Percentiles rank a stretch among this genome's conserved stretches.
Conservation (phyloP, 2,329 filamentous ascomycete species). For the Fusarium sp. region DNA sequence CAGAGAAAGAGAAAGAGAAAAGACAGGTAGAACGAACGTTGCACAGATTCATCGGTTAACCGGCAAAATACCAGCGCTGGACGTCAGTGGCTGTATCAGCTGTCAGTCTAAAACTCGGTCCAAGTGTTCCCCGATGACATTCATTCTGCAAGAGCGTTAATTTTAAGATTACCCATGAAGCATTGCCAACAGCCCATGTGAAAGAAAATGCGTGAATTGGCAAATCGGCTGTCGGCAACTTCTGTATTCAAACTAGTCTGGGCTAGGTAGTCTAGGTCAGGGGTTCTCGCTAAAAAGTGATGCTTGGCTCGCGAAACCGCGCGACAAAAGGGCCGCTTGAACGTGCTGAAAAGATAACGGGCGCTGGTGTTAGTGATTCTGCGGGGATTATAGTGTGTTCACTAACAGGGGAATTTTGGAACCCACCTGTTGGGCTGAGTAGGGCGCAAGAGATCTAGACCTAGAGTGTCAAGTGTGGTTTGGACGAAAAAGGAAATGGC, state of each 20-base stretch:
- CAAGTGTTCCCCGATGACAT: not conserved
- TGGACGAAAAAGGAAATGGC: constrained; percentile 36
- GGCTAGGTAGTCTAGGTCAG: constrained; percentile 16
- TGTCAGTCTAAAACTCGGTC: not conserved
- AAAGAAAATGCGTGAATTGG: not conserved
- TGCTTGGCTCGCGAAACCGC: constrained; percentile 8
- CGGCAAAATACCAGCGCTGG: not conserved
- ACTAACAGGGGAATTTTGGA: not conserved
- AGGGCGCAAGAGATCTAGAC: no score
- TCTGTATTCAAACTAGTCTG: constrained; percentile 21
- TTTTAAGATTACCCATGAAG: constrained; percentile 12
- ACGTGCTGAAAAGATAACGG: not conserved
- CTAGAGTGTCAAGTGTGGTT: not conserved
- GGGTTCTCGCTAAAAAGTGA: constrained; percentile 2
- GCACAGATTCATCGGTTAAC: no score
- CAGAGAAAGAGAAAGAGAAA: no score
- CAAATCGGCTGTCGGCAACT: constrained; percentile 14
- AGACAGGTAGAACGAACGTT: no score
- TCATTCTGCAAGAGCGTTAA: constrained; percentile 1
- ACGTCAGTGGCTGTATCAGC: constrained; percentile 14
- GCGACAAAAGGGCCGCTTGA: constrained; percentile 34
- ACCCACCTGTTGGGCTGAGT: not conserved
- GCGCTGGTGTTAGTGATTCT: not conserved
- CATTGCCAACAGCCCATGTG: constrained; percentile 2
- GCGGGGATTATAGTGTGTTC: fast-evolving